Evolutionary conservation across 257 asterid genomes (phyloP).

Genomic region (Solanum peruvianum): DNA sequence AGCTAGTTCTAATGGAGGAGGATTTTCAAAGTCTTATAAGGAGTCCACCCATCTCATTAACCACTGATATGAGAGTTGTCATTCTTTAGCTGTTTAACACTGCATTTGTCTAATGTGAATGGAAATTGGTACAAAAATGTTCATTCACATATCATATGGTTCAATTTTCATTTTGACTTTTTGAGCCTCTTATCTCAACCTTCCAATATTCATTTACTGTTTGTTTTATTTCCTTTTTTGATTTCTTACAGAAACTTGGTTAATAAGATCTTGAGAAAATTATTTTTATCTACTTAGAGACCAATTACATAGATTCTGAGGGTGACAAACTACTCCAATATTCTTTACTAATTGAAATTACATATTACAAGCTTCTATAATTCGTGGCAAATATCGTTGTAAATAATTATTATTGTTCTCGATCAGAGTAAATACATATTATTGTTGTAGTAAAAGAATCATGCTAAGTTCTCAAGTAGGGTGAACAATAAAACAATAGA

Average conservation of each 20-base stretch:
- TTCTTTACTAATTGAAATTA: not conserved
- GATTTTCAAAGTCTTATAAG: too few species aligned
- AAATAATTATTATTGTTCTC: not conserved
- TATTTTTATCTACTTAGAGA: not conserved
- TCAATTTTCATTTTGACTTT: not conserved
- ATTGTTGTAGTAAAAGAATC: not conserved
- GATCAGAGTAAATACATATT: not conserved
- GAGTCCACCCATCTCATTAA: too few species aligned
- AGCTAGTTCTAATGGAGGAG: too few species aligned
- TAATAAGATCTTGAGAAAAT: not conserved
- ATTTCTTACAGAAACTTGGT: not conserved
- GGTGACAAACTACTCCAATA: not conserved
- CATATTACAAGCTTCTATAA: not conserved
- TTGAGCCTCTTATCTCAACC: not conserved
- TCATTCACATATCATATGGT: not conserved
- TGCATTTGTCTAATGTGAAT: not conserved
- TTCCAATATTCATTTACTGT: not conserved
- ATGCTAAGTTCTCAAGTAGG: not conserved
- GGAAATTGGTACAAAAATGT: not conserved
- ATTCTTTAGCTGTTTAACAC: too few species aligned
- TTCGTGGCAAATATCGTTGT: not conserved
- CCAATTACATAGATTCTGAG: not conserved
- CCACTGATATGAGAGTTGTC: too few species aligned
- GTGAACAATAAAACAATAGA: not conserved
- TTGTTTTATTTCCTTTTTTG: not conserved